Base-by-base conservation (phyloP, 148 eudicot species). In the Spergularia marina region DNA sequence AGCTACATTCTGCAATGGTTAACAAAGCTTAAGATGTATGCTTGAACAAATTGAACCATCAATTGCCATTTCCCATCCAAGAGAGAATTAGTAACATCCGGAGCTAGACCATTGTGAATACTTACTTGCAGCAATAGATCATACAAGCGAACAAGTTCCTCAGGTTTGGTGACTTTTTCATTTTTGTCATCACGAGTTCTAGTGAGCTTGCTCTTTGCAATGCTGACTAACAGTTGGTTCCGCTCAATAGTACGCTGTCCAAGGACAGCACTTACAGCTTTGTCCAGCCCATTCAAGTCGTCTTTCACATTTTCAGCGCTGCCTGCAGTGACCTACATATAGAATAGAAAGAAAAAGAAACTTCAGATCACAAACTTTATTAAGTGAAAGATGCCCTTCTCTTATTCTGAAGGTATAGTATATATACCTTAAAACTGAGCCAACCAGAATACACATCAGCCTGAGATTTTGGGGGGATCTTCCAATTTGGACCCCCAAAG, bases 211-310 rank as follows among this genome's bases (percentile, higher is more conserved):
- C 94, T 90, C 79, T 92, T 95, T 68, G 94, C 96, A 20, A 90
- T 82, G 76, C 83, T 85, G 74, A 94, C 98, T 67, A 94, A 79
- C 67, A 92, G 85, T 78, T 86, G 92, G 84, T 95, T 92, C 62
- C 98, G 84, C 80, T 95, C 98, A 82, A 92, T 95, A 74, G 92
- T 95, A 63, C 97, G 81, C 77, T 85, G 89, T 52, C 91, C 94
- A 73, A 95, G 82, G 60, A 92, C 88, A 76, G 97, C 92, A 73
- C 94, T 89, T 68, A 92, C 90, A 81, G 96, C 98, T 84, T 92
- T 92, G 79, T 94, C 97, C 75, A 94, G 98, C 77, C 98, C 98
- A 81, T 90, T 89, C 77, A 94, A 78, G 63, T 95, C 97, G 79
- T 92, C 98, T 68, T 86, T 95, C 81, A 88, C 81, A 83, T 73